Base-by-base conservation (phyloP, 495 filamentous ascomycete species). In the Penicilliopsis zonata region DNA sequence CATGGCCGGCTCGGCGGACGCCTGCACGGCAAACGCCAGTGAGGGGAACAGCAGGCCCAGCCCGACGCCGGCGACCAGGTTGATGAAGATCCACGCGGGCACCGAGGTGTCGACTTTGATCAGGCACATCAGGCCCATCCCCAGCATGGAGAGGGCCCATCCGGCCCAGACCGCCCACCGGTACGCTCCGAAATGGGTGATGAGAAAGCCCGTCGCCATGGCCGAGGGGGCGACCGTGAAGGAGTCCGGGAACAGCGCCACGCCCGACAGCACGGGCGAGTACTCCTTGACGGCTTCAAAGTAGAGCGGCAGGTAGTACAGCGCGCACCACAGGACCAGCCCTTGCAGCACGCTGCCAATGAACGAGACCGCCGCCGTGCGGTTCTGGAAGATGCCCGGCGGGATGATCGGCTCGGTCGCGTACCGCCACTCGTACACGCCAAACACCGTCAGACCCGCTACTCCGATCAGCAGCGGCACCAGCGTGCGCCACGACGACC, bases 381-480 rank as follows among this genome's bases (percentile, higher is more conserved):
- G 54, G 33, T 63, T 70, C 9, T 46, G 50, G 45, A 75, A 69
- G 15, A 74, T 52, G 10, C 38, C 38, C 0, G 52, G 53, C 3
- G 63, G 65, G 31, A 74, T 69, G 24, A 70, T 58, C 0, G 71
- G 55, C 8, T 67, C 63, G 1, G 44, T 30, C 42, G 16, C 25
- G 25, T 23, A 23, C 21, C 43, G 52, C 6, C 41, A 35, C 42
- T 80, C 70, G 35, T 67, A 79, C 12, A 57, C 40, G 13, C 56
- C 45, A 19, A 70, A 69, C 6, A 20, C 42, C 0, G 53, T 22
- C 0, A 77, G 28, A n/a, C 70, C 71, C 1, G 42, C 51, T 0
- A 52, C 38, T 4, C 78, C 76, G 2, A 82, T 25, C 6, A 72
- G 35, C 10, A 83, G 46, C 0, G 78, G 76, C 0, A 72, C 65